Percentiles rank a stretch among this genome's conserved stretches.
Conservation (phyloP, 2,329 filamentous ascomycete genomes). For the Sclerotinia glacialis region DNA sequence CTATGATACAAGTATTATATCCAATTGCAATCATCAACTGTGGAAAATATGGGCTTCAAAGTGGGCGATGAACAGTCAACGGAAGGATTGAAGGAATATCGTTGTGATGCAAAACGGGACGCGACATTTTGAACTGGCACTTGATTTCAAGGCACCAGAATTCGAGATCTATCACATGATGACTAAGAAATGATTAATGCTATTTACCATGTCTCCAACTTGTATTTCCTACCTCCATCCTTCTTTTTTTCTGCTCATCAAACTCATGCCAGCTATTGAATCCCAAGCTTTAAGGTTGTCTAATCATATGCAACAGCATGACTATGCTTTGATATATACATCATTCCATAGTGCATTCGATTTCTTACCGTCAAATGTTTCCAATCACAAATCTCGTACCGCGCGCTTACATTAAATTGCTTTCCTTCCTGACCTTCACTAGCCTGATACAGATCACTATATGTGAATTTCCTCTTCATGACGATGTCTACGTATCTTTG, state of each 20-base stretch:
- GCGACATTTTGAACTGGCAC: not conserved
- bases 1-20: too few relatives aligned
- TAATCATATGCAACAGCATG: not conserved
- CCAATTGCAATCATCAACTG: not conserved
- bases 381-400: not conserved
- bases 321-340: not conserved
- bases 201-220: not conserved
- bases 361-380: too few relatives aligned
- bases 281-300: not conserved
- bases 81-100: not conserved
- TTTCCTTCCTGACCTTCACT: not conserved
- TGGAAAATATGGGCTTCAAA: not conserved
- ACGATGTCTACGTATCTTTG: not conserved
- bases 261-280: not conserved
- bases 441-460: constrained; percentile 1
- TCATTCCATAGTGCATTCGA: too few relatives aligned
- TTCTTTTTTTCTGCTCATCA: not conserved
- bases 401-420: constrained; percentile 4
- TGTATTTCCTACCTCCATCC: not conserved
- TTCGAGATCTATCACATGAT: not conserved
- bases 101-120: not conserved
- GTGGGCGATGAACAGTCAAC: not conserved
- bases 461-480: not conserved
- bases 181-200: not conserved
- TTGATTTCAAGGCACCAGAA: not conserved